Evolutionary conservation across 495 filamentous ascomycete species (phyloP).

Genomic region (Lophium mytilinum): DNA sequence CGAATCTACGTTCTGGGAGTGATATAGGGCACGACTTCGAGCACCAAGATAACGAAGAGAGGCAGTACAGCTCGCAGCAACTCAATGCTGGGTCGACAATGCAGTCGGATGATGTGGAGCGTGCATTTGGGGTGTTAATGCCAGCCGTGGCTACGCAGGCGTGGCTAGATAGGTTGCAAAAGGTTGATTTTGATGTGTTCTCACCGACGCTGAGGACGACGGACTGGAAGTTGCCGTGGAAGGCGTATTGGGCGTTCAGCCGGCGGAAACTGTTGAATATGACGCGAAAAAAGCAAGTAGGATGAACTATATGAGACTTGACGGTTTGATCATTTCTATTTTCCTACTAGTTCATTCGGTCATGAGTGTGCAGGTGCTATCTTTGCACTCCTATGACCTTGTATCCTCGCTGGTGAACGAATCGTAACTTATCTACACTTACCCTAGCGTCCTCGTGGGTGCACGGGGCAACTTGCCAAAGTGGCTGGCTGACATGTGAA

Average conservation of each 20-base stretch:
- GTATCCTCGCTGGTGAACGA: too few species aligned
- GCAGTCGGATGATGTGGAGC: constrained; percentile 29
- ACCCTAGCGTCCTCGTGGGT: too few species aligned
- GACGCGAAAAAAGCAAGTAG: too few species aligned
- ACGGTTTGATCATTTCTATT: too few species aligned
- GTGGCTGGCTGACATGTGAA: too few species aligned
- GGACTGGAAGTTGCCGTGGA: constrained; percentile 87
- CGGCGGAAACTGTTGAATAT: constrained; percentile 36
- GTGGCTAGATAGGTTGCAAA: constrained; percentile 71
- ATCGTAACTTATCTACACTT: too few species aligned
- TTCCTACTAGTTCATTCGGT: too few species aligned
- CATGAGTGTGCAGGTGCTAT: too few species aligned
- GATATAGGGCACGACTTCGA: constrained; percentile 79
- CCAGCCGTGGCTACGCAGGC: constrained; percentile 66
- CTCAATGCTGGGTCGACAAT: constrained; percentile 19
- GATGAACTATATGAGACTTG: too few species aligned
- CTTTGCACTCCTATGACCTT: too few species aligned
- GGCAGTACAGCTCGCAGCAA: constrained; percentile 44
- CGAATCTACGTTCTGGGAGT: constrained; percentile 60
- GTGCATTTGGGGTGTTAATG: constrained; percentile 65
- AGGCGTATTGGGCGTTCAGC: constrained; percentile 62
- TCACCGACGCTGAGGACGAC: constrained; percentile 51
- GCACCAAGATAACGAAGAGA: constrained; percentile 69
- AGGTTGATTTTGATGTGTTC: constrained; percentile 77
- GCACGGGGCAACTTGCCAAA: too few species aligned